Percentiles rank a stretch among this genome's conserved stretches.
These are phyloP conservation scores for Teratosphaeria nubilosa DNA, from an alignment of 2,329 filamentous ascomycete species.

Conservation along the genomic window DNA sequence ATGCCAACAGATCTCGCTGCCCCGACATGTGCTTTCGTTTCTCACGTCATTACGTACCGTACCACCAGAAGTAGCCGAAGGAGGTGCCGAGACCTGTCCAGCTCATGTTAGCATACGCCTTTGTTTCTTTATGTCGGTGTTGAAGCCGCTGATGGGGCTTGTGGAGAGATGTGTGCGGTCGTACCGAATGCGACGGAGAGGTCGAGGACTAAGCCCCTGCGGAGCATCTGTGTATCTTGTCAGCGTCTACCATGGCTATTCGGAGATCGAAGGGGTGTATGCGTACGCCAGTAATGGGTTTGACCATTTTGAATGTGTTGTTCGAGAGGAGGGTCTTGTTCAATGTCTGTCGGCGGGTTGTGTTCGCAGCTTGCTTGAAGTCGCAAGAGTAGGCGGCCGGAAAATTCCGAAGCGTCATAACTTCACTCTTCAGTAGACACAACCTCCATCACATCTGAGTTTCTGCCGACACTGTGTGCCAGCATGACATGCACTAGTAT, in stretches of 20 bases:
- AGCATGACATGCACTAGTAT: too few species aligned
- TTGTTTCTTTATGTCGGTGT: neutral
- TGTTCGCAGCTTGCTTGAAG: neutral
- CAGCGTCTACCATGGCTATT: neutral
- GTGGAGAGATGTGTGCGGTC: slow-evolving; percentile 21
- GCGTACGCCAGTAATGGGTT: slow-evolving; percentile 44
- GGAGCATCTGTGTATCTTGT: slow-evolving; percentile 46
- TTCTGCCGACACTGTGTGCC: too few species aligned
- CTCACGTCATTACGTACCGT: slow-evolving; percentile 42
- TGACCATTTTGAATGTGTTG: slow-evolving; percentile 23
- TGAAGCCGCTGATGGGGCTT: neutral
- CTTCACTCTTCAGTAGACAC: too few species aligned
- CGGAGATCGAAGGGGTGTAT: neutral
- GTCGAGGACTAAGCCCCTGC: slow-evolving; percentile 55
- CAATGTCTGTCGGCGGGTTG: neutral
- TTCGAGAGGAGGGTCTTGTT: neutral
- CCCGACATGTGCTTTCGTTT: neutral
- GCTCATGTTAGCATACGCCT: neutral
- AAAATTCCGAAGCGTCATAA: neutral
- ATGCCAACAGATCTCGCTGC: too few species aligned
- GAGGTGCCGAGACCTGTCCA: slow-evolving; percentile 49
- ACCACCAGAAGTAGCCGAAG: slow-evolving; percentile 58
- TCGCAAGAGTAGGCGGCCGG: neutral
- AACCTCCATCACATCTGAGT: too few species aligned
- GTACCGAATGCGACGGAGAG: slow-evolving; percentile 56